Percentiles rank a stretch among this genome's conserved stretches.
Conservation (phyloP, 352 stramenopile genomes). For the Globisporangium mamillatum region DNA sequence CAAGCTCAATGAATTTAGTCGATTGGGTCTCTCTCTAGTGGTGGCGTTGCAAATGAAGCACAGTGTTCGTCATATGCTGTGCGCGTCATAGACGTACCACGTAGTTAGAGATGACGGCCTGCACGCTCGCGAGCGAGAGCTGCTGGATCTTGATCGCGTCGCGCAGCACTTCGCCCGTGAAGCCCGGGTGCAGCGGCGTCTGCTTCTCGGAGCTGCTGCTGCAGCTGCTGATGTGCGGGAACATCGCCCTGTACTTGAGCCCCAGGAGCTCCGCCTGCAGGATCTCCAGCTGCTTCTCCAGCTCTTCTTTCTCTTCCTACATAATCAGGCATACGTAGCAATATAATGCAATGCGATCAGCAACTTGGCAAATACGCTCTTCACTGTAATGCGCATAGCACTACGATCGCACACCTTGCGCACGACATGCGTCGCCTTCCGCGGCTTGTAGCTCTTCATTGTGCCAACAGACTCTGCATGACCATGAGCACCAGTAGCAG, state of each 20-base stretch:
- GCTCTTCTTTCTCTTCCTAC: slow-evolving; percentile 36
- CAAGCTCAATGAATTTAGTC: neutral
- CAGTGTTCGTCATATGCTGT: no score
- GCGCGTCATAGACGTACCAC: neutral
- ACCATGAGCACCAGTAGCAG: neutral
- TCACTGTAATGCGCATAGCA: neutral
- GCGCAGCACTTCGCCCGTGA: slow-evolving; percentile 22
- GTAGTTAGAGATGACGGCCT: slow-evolving; percentile 30
- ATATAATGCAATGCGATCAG: neutral
- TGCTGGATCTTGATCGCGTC: slow-evolving; percentile 28
- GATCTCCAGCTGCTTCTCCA: slow-evolving; percentile 29
- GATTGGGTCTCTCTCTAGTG: no score
- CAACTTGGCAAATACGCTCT: neutral
- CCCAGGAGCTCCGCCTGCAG: slow-evolving; percentile 30
- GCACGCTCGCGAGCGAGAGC: slow-evolving; percentile 32
- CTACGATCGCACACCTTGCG: neutral
- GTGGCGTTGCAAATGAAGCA: no score
- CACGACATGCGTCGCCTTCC: slow-evolving; percentile 10
- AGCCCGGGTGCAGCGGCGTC: slow-evolving; percentile 17
- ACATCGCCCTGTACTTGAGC: slow-evolving; percentile 26
- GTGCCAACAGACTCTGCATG: neutral
- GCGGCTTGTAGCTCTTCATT: slow-evolving; percentile 4
- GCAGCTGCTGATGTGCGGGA: slow-evolving; percentile 19
- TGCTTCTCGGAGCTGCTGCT: slow-evolving; percentile 5
- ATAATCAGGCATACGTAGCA: neutral